phyloP scores from a whole-genome alignment of 2,329 filamentous ascomycete species.

The Paramyrothecium roridum region DNA sequence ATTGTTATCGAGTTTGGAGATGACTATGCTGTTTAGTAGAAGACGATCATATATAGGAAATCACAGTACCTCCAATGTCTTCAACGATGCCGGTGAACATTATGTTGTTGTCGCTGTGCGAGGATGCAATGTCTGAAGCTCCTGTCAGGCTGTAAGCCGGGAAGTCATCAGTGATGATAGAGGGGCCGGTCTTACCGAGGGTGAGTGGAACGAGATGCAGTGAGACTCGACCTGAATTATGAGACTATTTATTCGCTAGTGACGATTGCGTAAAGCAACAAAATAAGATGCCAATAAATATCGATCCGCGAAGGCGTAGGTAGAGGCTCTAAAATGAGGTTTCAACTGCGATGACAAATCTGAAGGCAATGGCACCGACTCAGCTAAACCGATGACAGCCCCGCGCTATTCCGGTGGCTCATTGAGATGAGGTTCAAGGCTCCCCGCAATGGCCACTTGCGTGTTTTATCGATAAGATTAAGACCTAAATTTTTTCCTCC shows the following conservation, averaged over 20 bases:
- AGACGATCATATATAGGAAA: not conserved
- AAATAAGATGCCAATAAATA: too few species aligned
- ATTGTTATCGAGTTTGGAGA: constrained; percentile 76
- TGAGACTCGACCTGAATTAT: too few species aligned
- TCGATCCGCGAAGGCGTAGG: too few species aligned
- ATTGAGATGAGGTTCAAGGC: not conserved
- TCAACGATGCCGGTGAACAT: constrained; percentile 99
- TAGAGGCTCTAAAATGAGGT: too few species aligned
- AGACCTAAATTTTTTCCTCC: not conserved
- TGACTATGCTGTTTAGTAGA: constrained; percentile 54
- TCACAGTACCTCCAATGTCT: constrained; percentile 76
- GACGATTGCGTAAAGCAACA: too few species aligned
- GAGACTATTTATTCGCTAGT: too few species aligned
- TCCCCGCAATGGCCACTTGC: not conserved
- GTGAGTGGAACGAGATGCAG: too few species aligned
- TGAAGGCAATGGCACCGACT: too few species aligned
- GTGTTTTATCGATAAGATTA: not conserved
- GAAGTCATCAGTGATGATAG: not conserved
- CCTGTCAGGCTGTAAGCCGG: too few species aligned
- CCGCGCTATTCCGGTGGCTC: not conserved
- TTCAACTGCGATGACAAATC: too few species aligned
- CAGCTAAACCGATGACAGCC: too few species aligned
- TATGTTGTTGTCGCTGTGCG: constrained; percentile 13
- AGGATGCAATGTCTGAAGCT: not conserved
- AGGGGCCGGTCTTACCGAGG: too few species aligned